phyloP scores from a whole-genome alignment of 2,329 filamentous ascomycete species.

The Ascochyta fabae region DNA sequence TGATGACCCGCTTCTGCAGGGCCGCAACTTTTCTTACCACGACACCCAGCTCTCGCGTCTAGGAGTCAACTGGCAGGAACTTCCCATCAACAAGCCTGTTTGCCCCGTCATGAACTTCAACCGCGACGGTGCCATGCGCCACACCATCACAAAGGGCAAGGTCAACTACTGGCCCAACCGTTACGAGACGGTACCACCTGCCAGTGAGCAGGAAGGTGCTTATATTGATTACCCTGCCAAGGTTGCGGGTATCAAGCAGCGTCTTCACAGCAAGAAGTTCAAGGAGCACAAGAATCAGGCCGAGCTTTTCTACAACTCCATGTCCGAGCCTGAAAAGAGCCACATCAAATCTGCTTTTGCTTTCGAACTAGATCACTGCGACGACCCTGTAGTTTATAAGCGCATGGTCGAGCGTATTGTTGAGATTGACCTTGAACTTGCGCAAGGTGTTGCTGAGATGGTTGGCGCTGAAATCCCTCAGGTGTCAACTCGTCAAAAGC shows the following conservation, averaged over 20 bases:
- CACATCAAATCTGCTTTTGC: slow-evolving; percentile 67
- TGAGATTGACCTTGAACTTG: slow-evolving; percentile 75
- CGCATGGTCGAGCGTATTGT: slow-evolving; percentile 70
- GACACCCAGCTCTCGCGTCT: slow-evolving; percentile 74
- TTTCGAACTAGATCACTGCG: slow-evolving; percentile 82
- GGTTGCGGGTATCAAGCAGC: slow-evolving; percentile 72
- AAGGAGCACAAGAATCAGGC: slow-evolving; percentile 78
- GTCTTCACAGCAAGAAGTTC: slow-evolving; percentile 75
- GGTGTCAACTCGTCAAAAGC: slow-evolving; percentile 62
- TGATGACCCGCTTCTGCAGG: slow-evolving; percentile 76
- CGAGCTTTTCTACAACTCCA: slow-evolving; percentile 82
- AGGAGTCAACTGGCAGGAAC: slow-evolving; percentile 76
- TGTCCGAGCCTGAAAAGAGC: slow-evolving; percentile 69
- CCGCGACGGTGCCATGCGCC: slow-evolving; percentile 74
- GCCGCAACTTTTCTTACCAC: slow-evolving; percentile 72
- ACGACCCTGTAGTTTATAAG: slow-evolving; percentile 77
- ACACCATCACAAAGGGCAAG: slow-evolving; percentile 74
- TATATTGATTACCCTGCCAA: slow-evolving; percentile 73
- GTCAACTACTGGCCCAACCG: slow-evolving; percentile 85
- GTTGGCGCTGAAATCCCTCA: slow-evolving; percentile 69
- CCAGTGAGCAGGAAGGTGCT: slow-evolving; percentile 65
- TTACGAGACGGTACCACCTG: slow-evolving; percentile 68
- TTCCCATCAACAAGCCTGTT: slow-evolving; percentile 78
- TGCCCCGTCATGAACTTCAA: slow-evolving; percentile 79
- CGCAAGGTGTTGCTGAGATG: slow-evolving; percentile 71